Base-by-base conservation (phyloP, 805 yeast genomes). In the Spathaspora arborariae region DNA sequence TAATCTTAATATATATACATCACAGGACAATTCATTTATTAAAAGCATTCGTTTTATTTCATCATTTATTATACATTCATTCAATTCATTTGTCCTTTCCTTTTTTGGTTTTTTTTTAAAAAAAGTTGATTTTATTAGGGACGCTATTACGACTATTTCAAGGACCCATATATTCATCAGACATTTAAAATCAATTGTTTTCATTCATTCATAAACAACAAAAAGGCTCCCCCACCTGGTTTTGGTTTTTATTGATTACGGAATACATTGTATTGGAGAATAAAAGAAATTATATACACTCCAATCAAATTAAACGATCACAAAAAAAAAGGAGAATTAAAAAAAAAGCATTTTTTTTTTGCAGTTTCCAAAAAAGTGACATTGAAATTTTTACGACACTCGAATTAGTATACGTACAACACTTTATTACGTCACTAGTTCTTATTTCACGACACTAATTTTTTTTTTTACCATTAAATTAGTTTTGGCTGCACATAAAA, bases 401-500 rank as follows among this genome's bases (percentile, higher is more conserved):
- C 39, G 15, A 18, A 37, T n/a, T 11, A 37, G 2, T 19, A 18
- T 13, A 13, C 11, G 11, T 22, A 18, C 45, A 22, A 37, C 24
- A 19, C 18, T 37, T 37, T 37, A 20, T 35, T 35, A 37, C 39
- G 39, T 20, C 39, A 39, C 20, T 24, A 18, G 16, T 4, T 16
- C 4, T 35, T 24, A 37, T n/a, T 39, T 39, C 16, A 37, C 39
- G 39, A 37, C 39, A 37, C 4, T 3, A 3, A 18, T 16, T 30
- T 40, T 15, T 35, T 21, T 13, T 45, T 41, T 39, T 24, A 33
- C 20, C 44, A 26, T 41, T 41, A n/a, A 30, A 6, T 21, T 20
- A 24, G 4, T 22, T 44, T 42, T 44, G 38, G 40, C 36, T 39
- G 16, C 27, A 33, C 20, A n/a, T n/a, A n/a, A n/a, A 30, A 20